These are phyloP conservation scores for Fereydounia khargensis DNA, from an alignment of 1,284 basidiomycete genomes.

Conservation along the genomic window DNA sequence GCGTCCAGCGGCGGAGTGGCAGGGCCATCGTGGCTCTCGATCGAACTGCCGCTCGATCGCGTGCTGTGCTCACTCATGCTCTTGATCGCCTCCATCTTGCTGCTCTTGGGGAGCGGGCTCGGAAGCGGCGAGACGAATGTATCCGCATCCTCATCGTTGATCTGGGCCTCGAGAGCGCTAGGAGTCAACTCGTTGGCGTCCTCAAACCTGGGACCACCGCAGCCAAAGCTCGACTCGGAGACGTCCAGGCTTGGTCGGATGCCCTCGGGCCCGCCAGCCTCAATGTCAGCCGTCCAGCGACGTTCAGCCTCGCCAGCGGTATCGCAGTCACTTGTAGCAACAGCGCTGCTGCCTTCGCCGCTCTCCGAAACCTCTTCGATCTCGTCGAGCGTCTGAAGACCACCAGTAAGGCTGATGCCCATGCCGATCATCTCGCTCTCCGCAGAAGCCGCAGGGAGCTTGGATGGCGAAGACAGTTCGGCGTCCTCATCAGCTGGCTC, in stretches of 20 bases:
- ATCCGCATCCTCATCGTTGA: too few species aligned
- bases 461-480: slow-evolving; percentile 4
- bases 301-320: not conserved
- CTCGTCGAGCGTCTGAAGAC: slow-evolving; percentile 35
- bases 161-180: too few species aligned
- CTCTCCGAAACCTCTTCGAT: slow-evolving; percentile 38
- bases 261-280: slow-evolving; percentile 6
- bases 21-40: slow-evolving; percentile 24
- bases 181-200: too few species aligned
- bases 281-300: slow-evolving; percentile 26
- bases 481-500: not conserved
- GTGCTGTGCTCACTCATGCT: too few species aligned
- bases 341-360: slow-evolving; percentile 16
- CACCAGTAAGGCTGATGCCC: slow-evolving; percentile 29
- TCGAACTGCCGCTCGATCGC: slow-evolving; percentile 10
- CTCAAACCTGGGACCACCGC: too few species aligned
- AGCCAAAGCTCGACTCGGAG: slow-evolving; percentile 22
- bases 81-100: too few species aligned
- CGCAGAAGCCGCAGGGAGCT: slow-evolving; percentile 6
- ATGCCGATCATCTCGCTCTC: slow-evolving; percentile 22
- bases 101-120: too few species aligned
- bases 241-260: slow-evolving; percentile 13
- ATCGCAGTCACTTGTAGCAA: too few species aligned
- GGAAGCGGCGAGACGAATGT: too few species aligned
- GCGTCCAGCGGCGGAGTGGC: slow-evolving; percentile 16